phyloP scores from a whole-genome alignment of 495 filamentous ascomycete species.

The Cladorrhinum samala region DNA sequence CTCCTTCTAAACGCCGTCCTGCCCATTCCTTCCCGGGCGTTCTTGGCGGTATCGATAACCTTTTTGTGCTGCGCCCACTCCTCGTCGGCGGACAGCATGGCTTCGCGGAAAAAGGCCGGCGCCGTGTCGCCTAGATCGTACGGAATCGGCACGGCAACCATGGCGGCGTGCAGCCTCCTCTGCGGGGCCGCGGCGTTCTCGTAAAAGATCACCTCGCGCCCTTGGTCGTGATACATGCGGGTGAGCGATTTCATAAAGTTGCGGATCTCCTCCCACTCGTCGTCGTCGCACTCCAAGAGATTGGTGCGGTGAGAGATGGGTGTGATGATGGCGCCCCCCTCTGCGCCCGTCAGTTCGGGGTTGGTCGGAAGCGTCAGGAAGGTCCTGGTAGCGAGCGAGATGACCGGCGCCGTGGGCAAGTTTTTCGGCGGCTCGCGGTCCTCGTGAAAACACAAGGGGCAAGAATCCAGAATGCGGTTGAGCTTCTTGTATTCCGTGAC shows the following conservation, averaged over 20 bases:
- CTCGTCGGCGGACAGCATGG: slow-evolving; percentile 78
- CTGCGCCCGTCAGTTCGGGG: slow-evolving; percentile 66
- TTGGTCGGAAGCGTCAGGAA: slow-evolving; percentile 86
- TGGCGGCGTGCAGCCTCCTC: slow-evolving; percentile 73
- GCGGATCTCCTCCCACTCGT: slow-evolving; percentile 98
- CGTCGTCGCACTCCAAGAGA: slow-evolving; percentile 93
- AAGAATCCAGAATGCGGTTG: slow-evolving; percentile 79
- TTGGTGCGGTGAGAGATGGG: slow-evolving; percentile 86
- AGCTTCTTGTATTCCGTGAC: slow-evolving; percentile 87
- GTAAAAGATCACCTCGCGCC: slow-evolving; percentile 90
- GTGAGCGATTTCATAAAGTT: slow-evolving; percentile 99
- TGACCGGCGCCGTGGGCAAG: slow-evolving; percentile 72
- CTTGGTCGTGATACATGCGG: slow-evolving; percentile 86
- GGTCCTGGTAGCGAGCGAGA: slow-evolving; percentile 82
- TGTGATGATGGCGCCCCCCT: slow-evolving; percentile 78
- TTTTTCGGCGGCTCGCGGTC: slow-evolving; percentile 61
- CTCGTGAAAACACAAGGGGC: slow-evolving; percentile 89
- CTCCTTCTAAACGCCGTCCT: slow-evolving; percentile 75
- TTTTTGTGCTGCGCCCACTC: slow-evolving; percentile 96
- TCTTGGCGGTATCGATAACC: slow-evolving; percentile 78
- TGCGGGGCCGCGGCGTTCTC: slow-evolving; percentile 86
- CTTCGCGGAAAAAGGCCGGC: slow-evolving; percentile 92
- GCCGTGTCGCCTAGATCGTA: slow-evolving; percentile 82
- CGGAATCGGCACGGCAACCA: slow-evolving; percentile 82
- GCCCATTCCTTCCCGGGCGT: slow-evolving; percentile 62